Evolutionary conservation across 2,329 filamentous ascomycete genomes (phyloP).

Genomic region (Colletotrichum coccodes): DNA sequence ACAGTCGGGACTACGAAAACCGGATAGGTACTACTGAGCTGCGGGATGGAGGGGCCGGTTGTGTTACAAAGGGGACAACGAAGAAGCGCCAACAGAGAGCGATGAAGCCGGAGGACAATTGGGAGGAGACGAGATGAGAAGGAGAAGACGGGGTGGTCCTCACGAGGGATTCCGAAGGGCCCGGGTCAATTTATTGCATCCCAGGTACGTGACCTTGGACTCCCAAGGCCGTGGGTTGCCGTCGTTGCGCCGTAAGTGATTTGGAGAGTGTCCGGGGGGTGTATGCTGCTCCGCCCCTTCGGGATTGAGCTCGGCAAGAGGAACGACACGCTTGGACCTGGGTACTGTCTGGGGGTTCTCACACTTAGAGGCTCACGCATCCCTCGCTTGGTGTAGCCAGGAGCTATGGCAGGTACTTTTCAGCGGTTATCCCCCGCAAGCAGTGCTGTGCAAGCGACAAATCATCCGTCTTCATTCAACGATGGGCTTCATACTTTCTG

Average conservation of each 20-base stretch:
- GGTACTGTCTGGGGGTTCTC: conserved; percentile 3
- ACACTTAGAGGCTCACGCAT: background rate
- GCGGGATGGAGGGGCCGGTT: background rate
- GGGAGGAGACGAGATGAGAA: background rate
- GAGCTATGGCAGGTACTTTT: background rate
- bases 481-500: no score
- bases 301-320: conserved; percentile 33
- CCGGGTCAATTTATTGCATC: conserved; percentile 28
- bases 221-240: conserved; percentile 29
- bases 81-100: background rate
- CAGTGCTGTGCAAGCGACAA: no score
- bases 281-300: conserved; percentile 32
- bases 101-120: background rate
- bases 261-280: conserved; percentile 10
- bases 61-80: background rate
- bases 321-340: conserved; percentile 11
- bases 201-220: conserved; percentile 3
- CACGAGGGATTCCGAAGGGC: conserved; percentile 1
- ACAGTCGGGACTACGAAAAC: background rate
- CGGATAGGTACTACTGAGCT: background rate
- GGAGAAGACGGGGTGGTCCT: background rate
- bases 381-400: background rate
- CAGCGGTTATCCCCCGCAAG: conserved; percentile 13
- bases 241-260: background rate
- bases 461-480: no score